Base-by-base conservation (phyloP, 2,329 filamentous ascomycete species). In the Proliferodiscus dingleyae region DNA sequence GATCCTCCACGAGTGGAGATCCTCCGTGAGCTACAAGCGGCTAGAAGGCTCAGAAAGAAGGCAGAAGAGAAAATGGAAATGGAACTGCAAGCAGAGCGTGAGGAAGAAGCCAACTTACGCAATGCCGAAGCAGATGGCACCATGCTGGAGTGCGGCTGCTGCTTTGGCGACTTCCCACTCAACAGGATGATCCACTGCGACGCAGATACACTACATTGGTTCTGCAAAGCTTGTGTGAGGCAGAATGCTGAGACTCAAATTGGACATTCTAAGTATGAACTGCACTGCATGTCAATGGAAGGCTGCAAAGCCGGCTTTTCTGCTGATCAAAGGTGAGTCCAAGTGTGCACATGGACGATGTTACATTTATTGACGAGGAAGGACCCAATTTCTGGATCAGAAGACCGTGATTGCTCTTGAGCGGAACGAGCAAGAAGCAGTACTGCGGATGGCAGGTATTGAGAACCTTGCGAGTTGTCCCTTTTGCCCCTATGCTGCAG, bases 401-500 rank as follows among this genome's bases (percentile, higher is more conserved):
- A 77, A 75, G 37, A 69, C 81, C 0, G 69, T 77, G 23, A 68
- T 73, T 3, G 83, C 81, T 7, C 68, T 95, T 2, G 83, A 85
- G 45, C 74, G 78, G 18, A 75, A 90, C 41, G 84, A 90, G 60
- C 81, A 87, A 62, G 78, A 85, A 56, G 75, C 82, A 15, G 76
- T 80, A 19, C 70, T 95, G 30, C 76, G 78, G n/a, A 70, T 78
- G 50, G 86, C 87, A 1, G 78, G 74, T 0, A 74, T 94, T 28
- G 80, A 89, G 32, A 80, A 83, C 50, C 74, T 95, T 2, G 85
- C 78, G 24, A 80, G 77, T 24, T 95, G 89, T 54, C 87, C 88
- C 0, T 93, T 89, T 60, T 95, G 89, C 63, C 81, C 86, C 18
- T 94, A 80, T 68, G 87, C 86, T 33, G 85, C 81, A 26, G 84